These are phyloP conservation scores for Dysphania ambrosioides DNA, from an alignment of 148 eudicot species.

Conservation along the genomic window DNA sequence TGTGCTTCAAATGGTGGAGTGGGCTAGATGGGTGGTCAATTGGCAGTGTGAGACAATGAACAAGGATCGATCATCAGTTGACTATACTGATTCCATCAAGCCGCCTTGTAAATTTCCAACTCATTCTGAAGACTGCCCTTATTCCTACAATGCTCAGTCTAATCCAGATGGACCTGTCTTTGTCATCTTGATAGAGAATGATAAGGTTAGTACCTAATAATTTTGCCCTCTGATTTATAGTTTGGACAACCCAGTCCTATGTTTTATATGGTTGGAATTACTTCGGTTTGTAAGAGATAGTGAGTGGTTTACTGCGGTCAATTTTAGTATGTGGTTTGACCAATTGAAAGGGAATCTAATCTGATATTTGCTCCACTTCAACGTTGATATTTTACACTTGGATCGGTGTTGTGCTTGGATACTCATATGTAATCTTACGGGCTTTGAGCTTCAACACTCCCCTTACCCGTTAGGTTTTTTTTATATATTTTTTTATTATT, in stretches of 20 bases:
- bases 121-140: conserved; percentile 77
- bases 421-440: too few species aligned
- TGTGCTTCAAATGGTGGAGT: conserved; percentile 94
- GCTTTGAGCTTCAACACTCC: too few species aligned
- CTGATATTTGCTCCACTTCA: neutral
- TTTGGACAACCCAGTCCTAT: neutral
- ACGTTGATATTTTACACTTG: too few species aligned
- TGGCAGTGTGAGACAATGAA: conserved; percentile 96
- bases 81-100: conserved; percentile 40
- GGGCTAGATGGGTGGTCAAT: conserved; percentile 94
- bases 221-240: neutral
- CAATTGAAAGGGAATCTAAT: neutral
- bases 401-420: too few species aligned
- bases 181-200: conserved; percentile 81
- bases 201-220: conserved; percentile 57
- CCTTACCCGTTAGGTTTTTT: too few species aligned
- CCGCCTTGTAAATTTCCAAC: conserved; percentile 78
- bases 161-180: conserved; percentile 73
- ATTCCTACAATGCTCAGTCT: conserved; percentile 54
- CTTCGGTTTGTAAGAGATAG: neutral
- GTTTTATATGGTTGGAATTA: neutral
- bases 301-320: neutral
- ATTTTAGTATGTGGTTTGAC: neutral
- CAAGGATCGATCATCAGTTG: conserved; percentile 43
- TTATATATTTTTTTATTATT: too few species aligned